Conservation (phyloP, 768 basidiomycete genomes). For the Macrolepiota dolichaula region DNA sequence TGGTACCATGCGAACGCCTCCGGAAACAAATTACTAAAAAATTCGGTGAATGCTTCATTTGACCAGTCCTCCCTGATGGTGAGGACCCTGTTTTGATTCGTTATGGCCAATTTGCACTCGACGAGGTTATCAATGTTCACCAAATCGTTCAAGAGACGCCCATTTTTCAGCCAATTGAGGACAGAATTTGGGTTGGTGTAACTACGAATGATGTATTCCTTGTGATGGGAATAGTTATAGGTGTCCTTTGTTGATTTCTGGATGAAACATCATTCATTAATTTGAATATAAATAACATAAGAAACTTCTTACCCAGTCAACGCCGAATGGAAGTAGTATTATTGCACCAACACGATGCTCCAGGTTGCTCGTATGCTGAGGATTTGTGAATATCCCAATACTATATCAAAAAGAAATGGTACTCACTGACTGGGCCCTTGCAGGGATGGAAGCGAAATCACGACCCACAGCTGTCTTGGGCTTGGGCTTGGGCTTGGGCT, state of each 20-base stretch:
- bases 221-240: rapidly evolving
- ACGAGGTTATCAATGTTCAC: background rate
- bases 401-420: no score
- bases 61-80: background rate
- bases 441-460: background rate
- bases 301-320: background rate
- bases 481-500: background rate
- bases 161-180: background rate
- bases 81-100: background rate
- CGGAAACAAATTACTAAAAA: background rate
- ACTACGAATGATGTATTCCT: background rate
- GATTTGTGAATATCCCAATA: no score
- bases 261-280: background rate
- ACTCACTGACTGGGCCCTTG: no score
- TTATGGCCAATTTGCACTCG: background rate
- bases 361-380: background rate
- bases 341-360: background rate
- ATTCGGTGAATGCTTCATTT: background rate
- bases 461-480: background rate
- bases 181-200: background rate
- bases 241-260: background rate
- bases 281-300: background rate
- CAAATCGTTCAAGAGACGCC: background rate
- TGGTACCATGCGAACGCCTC: background rate
- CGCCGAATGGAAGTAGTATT: background rate